Evolutionary conservation across 2,329 filamentous ascomycete genomes (phyloP).

Genomic region (Exophiala sp.): DNA sequence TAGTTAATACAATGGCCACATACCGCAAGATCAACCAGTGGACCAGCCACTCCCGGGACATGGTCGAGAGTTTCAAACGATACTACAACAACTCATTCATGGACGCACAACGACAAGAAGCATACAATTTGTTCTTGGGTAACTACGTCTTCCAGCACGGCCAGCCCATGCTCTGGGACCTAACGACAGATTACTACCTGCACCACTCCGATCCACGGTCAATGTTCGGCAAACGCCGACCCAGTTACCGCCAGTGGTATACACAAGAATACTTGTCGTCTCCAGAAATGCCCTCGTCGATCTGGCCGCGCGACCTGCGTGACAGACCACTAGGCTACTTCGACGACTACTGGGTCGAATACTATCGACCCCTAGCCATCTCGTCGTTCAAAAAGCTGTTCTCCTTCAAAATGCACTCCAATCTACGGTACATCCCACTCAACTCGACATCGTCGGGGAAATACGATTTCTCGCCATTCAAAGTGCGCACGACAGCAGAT

Average conservation of each 20-base stretch:
- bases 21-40: slow-evolving; percentile 99
- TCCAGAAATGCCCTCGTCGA: slow-evolving; percentile 53
- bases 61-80: slow-evolving; percentile 98
- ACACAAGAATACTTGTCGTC: slow-evolving; percentile 68
- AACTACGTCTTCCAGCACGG: slow-evolving; percentile 88
- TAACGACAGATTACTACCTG: slow-evolving; percentile 91
- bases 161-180: slow-evolving; percentile 94
- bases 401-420: slow-evolving; percentile 86
- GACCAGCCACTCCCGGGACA: slow-evolving; percentile 94
- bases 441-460: slow-evolving; percentile 68
- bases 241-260: slow-evolving; percentile 87
- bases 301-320: slow-evolving; percentile 36
- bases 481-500: slow-evolving; percentile 59
- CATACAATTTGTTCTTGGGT: slow-evolving; percentile 93
- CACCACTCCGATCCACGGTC: slow-evolving; percentile 80
- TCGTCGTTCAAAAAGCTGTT: slow-evolving; percentile 93
- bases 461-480: slow-evolving; percentile 85
- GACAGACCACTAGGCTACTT: slow-evolving; percentile 58
- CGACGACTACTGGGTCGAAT: slow-evolving; percentile 97
- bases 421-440: slow-evolving; percentile 75
- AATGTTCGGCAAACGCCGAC: slow-evolving; percentile 61
- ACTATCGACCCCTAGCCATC: slow-evolving; percentile 82
- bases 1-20: slow-evolving; percentile 99
- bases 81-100: slow-evolving; percentile 99
- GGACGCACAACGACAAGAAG: slow-evolving; percentile 95